Base-by-base conservation (phyloP, 2,329 filamentous ascomycete species). In the Bipolaris gigantea region DNA sequence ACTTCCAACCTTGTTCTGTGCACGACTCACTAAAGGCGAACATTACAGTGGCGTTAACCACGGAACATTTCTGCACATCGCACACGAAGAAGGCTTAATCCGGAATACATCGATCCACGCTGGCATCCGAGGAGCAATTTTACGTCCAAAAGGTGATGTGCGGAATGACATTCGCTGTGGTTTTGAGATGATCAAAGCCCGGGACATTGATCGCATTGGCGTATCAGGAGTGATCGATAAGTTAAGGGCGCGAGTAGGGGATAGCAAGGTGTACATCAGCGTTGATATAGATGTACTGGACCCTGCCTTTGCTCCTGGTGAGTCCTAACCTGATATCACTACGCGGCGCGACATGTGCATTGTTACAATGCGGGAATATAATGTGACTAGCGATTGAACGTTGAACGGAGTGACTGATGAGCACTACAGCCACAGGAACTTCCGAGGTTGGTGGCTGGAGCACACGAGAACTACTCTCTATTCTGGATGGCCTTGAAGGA, bases 371-470 rank as follows among this genome's bases (percentile, higher is more conserved):
- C 9, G 25, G 3, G 25, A 25, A 25, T 9, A 9, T 1, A 25
- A 8, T 9, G 7, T 25, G 25, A 9, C 25, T 8, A 41, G 33
- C 1, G 21, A 33, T 16, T 15, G 8, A 13, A 3, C 25, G 25
- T 16, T 46, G 8, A 27, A 34, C 33, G 23, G 34, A 38, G 33
- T 25, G n/a, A 47, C 48, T 56, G 15, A 52, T 47, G 16, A 6
- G 8, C 8, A 34, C 2, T 21, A 34, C 49, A 73, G 81, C 77
- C 8, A 86, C 84, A 0, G 84, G 84, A 2, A 86, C 84, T 1
- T 79, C 83, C 9, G 84, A 86, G 64, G 81, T 83, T 1, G 84
- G 84, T 41, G 84, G 84, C 3, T 86, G 84, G 84, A 80, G 78
- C 0, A 85, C 83, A 0, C 77, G 84, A 34, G 84, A 86, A 61